Evolutionary conservation across 352 stramenopile species (phyloP).

Genomic region (Plasmopara halstedii): DNA sequence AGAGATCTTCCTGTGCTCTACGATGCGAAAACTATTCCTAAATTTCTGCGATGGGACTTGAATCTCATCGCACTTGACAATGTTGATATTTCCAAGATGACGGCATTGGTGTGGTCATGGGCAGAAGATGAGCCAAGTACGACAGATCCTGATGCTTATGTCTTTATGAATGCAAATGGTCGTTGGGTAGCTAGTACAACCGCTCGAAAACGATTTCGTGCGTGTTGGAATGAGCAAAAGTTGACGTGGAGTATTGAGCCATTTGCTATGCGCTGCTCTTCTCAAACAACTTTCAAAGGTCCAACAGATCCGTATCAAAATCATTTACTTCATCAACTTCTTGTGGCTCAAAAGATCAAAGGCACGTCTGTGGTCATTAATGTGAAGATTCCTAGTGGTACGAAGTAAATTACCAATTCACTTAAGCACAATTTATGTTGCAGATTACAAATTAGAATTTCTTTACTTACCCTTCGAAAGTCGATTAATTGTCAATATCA

Average conservation of each 20-base stretch:
- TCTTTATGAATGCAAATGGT: conserved; percentile 29
- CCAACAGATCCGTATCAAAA: conserved; percentile 47
- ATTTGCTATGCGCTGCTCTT: conserved; percentile 20
- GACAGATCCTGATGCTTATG: conserved; percentile 14
- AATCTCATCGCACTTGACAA: conserved; percentile 48
- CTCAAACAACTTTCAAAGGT: conserved; percentile 21
- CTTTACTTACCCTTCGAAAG: too few species aligned
- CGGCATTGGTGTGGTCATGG: conserved; percentile 49
- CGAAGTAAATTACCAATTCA: too few species aligned
- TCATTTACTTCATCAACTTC: conserved; percentile 32
- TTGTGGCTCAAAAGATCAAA: conserved; percentile 23
- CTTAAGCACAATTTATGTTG: too few species aligned
- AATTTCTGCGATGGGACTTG: conserved; percentile 48
- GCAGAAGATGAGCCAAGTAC: conserved; percentile 37
- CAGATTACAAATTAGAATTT: too few species aligned
- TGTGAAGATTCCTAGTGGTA: conserved; percentile 5
- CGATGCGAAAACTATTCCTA: conserved; percentile 30
- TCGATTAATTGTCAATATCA: too few species aligned
- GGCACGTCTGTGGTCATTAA: conserved; percentile 40
- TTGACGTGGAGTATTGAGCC: conserved; percentile 34
- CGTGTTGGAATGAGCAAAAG: conserved; percentile 31
- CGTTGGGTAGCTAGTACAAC: conserved; percentile 31
- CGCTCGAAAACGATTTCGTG: conserved; percentile 16
- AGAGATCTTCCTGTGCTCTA: conserved; percentile 25
- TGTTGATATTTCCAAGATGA: conserved; percentile 44